phyloP scores from a whole-genome alignment of 495 filamentous ascomycete species.

The Xylaria telfairii region DNA sequence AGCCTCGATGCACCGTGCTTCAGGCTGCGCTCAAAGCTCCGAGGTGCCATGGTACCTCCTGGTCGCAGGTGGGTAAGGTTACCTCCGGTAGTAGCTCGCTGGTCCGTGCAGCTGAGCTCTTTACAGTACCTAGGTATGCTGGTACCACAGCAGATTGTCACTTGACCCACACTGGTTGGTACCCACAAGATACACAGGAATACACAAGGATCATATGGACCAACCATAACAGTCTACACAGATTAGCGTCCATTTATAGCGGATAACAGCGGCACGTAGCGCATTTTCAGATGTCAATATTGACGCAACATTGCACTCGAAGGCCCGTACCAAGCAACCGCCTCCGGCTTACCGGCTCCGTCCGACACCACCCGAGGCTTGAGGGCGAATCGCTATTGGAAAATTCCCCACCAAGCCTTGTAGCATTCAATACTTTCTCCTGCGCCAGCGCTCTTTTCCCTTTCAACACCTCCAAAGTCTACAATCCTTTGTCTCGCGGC shows the following conservation, averaged over 20 bases:
- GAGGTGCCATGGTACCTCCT: neutral
- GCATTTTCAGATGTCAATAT: slow-evolving; percentile 40
- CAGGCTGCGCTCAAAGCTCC: neutral
- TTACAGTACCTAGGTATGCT: no score
- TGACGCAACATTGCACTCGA: slow-evolving; percentile 15
- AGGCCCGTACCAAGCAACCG: neutral
- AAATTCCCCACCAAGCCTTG: slow-evolving; percentile 21
- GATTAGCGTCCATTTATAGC: slow-evolving; percentile 9
- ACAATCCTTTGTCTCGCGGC: slow-evolving; percentile 33
- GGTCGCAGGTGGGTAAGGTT: neutral
- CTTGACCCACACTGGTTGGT: no score
- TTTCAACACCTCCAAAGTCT: slow-evolving; percentile 7
- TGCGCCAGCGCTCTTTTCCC: slow-evolving; percentile 24
- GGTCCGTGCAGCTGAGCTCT: neutral
- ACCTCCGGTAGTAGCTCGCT: neutral
- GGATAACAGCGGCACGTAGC: slow-evolving; percentile 25
- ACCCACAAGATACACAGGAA: no score
- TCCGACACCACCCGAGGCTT: slow-evolving; percentile 37
- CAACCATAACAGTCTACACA: no score
- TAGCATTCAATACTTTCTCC: slow-evolving; percentile 18
- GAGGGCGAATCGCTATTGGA: slow-evolving; percentile 26
- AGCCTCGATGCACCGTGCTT: neutral
- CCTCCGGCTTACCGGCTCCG: slow-evolving; percentile 11
- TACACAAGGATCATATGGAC: no score
- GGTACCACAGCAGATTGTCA: no score